phyloP scores from a whole-genome alignment of 2,329 filamentous ascomycete genomes.

The Mycocentrospora acerina region DNA sequence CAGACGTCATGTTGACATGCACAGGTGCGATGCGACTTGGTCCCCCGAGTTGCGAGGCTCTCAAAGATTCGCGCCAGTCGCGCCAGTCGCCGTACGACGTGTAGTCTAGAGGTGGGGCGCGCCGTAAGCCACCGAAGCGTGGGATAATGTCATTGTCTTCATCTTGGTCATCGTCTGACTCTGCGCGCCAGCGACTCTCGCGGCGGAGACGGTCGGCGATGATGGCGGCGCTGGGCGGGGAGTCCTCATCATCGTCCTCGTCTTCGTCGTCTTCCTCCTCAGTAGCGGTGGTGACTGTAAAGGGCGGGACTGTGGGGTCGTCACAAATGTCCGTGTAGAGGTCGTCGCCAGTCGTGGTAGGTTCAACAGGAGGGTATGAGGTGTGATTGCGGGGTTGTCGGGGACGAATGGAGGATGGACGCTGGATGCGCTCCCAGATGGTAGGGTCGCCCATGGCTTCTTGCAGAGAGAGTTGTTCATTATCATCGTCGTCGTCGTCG shows the following conservation, averaged over 20 bases:
- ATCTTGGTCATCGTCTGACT: slow-evolving; percentile 42
- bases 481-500: slow-evolving; percentile 21
- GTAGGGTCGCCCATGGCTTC: slow-evolving; percentile 40
- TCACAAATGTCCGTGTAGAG: slow-evolving; percentile 33
- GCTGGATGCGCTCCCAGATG: slow-evolving; percentile 32
- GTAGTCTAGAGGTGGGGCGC: slow-evolving; percentile 24
- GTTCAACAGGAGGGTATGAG: no score
- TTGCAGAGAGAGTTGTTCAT: slow-evolving; percentile 34
- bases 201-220: slow-evolving; percentile 44
- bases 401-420: background rate
- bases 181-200: slow-evolving; percentile 39
- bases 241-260: background rate
- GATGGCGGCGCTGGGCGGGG: slow-evolving; percentile 37
- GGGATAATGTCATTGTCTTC: slow-evolving; percentile 36
- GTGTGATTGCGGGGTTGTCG: no score
- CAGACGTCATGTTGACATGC: no score
- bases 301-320: slow-evolving; percentile 42
- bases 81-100: slow-evolving; percentile 25
- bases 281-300: slow-evolving; percentile 43
- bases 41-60: slow-evolving; percentile 30
- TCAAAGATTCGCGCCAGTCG: slow-evolving; percentile 35
- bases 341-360: slow-evolving; percentile 19
- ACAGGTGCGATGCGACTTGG: slow-evolving; percentile 40
- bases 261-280: slow-evolving; percentile 41
- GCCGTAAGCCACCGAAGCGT: slow-evolving; percentile 24